Base-by-base conservation (phyloP, 768 basidiomycete genomes). In the Leccinum longicurvipes region DNA sequence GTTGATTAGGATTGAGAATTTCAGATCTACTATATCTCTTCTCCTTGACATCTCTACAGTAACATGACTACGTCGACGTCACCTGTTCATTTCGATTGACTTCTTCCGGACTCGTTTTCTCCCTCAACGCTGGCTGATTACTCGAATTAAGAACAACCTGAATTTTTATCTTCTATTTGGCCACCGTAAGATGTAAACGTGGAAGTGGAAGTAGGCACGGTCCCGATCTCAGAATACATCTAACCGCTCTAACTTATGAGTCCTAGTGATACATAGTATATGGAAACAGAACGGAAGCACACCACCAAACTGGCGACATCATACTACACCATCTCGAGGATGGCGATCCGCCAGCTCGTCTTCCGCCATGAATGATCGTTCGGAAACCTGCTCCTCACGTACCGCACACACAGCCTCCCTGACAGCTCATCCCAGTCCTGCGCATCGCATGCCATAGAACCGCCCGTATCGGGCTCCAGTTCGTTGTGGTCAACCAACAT, bases 371-470 rank as follows among this genome's bases (percentile, higher is more conserved):
- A 60, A 32, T 53, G 42, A 45, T 67, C 63, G 11, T 69, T 60
- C 10, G 63, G 56, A 46, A 61, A 70, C 44, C 28, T 65, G 50
- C 54, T 65, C 32, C 58, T 54, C 50, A 61, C 59, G 29, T 57
- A 57, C 41, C 67, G 63, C 12, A 70, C 50, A 21, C 67, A 70
- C n/a, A 70, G 14, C 55, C 54, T 70, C 4, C 68, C 68, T 1
- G 70, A 63, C 7, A 70, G 31, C 50, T 72, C 70, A 11, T 70
- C 68, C 68, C 68, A 70, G n/a, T 72, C 67, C 42, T 72, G 61
- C n/a, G 60, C 58, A 29, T 68, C 63, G n/a, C 61, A 60, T 12
- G 60, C 54, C 1, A 65, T 17, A 36, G 34, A 36, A 29, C 55
- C 32, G 3, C 62, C 55, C 3, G 27, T 51, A 12, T 52, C 50